A percentile compares a stretch with the other conserved stretches of the same genome.
phyloP scores from a whole-genome alignment of 139 green algal genomes.

The Chlamydomonas applanata region DNA sequence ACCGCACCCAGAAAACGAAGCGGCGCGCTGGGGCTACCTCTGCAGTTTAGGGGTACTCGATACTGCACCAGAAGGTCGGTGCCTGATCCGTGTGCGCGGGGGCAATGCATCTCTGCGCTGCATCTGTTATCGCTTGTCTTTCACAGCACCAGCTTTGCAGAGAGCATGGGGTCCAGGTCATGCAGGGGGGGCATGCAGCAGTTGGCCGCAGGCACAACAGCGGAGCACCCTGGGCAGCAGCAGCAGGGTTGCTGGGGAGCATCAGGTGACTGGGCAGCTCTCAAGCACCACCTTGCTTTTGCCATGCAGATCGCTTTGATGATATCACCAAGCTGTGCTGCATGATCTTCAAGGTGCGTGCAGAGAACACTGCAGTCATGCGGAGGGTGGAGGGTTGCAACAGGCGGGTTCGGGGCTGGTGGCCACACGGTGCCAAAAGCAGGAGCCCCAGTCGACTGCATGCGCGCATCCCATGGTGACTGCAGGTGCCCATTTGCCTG shows the following conservation, averaged over 20 bases:
- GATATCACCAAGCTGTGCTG: slow-evolving; percentile 64
- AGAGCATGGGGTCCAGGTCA: no score
- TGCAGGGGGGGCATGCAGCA: no score
- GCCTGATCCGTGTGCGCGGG: background rate
- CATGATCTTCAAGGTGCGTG: slow-evolving; percentile 50
- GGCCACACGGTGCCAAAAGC: background rate
- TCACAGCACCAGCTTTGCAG: no score
- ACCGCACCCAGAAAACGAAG: slow-evolving; percentile 30
- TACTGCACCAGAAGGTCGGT: slow-evolving; percentile 13
- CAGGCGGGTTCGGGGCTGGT: background rate
- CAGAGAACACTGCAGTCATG: background rate
- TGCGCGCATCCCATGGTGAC: slow-evolving; percentile 39
- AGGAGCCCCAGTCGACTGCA: background rate
- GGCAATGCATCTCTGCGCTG: no score
- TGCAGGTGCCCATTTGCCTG: slow-evolving; percentile 71
- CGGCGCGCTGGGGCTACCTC: slow-evolving; percentile 39
- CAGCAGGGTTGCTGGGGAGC: no score
- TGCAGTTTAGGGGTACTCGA: slow-evolving; percentile 54
- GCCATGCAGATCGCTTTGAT: slow-evolving; percentile 65
- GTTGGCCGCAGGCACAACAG: no score
- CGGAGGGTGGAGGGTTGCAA: background rate
- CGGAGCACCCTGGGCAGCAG: no score
- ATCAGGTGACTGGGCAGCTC: no score
- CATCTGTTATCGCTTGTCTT: no score
- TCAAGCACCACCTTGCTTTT: background rate